Conservation (phyloP, 208 protist species). For the Trypanosoma boissoni region DNA sequence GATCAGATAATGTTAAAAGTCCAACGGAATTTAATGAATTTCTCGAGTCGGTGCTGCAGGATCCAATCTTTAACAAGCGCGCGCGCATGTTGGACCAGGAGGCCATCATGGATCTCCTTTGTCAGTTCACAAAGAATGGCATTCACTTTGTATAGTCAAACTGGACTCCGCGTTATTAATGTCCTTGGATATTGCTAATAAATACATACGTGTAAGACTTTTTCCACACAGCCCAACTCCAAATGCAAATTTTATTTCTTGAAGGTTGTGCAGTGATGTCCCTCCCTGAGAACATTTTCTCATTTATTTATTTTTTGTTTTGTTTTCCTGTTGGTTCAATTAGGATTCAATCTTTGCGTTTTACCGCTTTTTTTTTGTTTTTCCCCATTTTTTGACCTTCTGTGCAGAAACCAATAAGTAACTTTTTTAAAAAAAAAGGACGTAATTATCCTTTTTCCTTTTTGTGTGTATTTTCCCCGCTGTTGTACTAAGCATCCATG, state of each 20-base stretch:
- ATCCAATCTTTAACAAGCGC: constrained; percentile 77
- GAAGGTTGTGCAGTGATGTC: too few species aligned
- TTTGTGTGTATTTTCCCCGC: constrained; percentile 1
- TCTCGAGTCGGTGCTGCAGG: constrained; percentile 62
- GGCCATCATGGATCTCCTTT: constrained; percentile 76
- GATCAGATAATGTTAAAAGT: constrained; percentile 24
- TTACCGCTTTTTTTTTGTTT: background rate
- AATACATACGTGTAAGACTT: too few species aligned
- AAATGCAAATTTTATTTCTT: too few species aligned
- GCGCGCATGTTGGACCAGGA: constrained; percentile 76
- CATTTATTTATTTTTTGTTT: too few species aligned
- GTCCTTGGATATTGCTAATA: too few species aligned
- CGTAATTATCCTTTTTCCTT: constrained; percentile 18
- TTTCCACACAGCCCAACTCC: too few species aligned
- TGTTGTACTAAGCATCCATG: constrained; percentile 4
- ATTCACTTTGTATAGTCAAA: constrained; percentile 69
- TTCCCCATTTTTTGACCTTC: background rate
- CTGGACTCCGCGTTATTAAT: too few species aligned
- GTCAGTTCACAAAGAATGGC: constrained; percentile 70
- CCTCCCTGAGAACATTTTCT: too few species aligned
- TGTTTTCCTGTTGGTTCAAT: too few species aligned
- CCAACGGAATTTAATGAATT: constrained; percentile 65
- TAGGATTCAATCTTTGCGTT: too few species aligned
- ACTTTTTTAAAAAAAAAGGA: constrained; percentile 8
- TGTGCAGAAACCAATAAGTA: background rate